Percentiles rank a stretch among this genome's conserved stretches.
Evolutionary conservation across 2,329 filamentous ascomycete species (phyloP).

Genomic region (Colletotrichum sp.): DNA sequence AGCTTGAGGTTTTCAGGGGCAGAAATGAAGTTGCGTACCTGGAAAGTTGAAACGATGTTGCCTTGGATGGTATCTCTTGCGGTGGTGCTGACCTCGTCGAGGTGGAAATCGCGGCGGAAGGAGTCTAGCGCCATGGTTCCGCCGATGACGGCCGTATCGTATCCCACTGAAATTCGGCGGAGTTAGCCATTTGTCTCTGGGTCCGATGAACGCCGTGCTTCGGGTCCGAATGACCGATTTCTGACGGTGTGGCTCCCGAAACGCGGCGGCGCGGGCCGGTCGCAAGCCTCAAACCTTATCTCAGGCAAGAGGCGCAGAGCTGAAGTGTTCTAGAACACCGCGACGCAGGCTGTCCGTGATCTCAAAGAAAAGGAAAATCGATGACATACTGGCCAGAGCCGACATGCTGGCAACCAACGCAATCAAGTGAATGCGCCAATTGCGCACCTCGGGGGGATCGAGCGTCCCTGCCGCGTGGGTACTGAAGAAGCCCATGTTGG

Average conservation of each 20-base stretch:
- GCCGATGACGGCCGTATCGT: constrained; percentile 44
- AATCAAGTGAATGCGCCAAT: constrained; percentile 30
- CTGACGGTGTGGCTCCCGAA: not conserved
- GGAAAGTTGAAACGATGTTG: constrained; percentile 29
- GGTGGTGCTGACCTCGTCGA: constrained; percentile 27
- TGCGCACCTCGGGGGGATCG: constrained; percentile 29
- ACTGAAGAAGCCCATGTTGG: constrained; percentile 28
- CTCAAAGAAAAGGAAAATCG: not conserved
- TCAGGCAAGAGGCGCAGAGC: not conserved
- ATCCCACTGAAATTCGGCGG: constrained; percentile 31
- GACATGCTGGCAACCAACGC: constrained; percentile 32
- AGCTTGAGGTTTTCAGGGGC: not conserved
- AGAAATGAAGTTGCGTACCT: not conserved
- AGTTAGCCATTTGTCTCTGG: not conserved
- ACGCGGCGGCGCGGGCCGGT: not conserved
- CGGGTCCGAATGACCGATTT: not conserved
- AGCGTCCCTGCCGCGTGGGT: constrained; percentile 29
- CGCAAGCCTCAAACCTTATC: not conserved
- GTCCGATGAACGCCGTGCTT: not conserved
- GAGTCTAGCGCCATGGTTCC: constrained; percentile 43
- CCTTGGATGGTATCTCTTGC: constrained; percentile 37
- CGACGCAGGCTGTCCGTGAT: not conserved
- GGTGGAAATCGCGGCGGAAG: constrained; percentile 39
- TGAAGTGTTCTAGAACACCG: not conserved
- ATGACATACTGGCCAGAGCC: constrained; percentile 27